Percentiles rank a stretch among this genome's conserved stretches.
Evolutionary conservation across 495 filamentous ascomycete genomes (phyloP).

Genomic region (Opeltia flavorubescens): DNA sequence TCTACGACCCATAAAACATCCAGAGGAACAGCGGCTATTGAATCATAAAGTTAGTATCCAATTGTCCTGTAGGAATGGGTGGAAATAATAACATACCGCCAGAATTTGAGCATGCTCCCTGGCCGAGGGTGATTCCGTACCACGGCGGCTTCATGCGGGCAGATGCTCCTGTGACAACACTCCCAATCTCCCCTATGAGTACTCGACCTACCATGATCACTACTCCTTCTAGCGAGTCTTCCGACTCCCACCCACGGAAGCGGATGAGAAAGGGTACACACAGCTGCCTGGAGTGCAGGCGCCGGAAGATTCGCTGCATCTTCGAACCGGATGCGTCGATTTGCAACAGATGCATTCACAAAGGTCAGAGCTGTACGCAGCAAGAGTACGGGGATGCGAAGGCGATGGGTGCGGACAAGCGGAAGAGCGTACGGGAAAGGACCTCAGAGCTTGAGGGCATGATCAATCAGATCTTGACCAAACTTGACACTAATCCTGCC

Average conservation of each 20-base stretch:
- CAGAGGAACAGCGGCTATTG: no score
- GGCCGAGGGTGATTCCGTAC: no score
- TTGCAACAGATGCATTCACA: not conserved
- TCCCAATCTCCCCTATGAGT: no score
- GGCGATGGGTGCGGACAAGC: not conserved
- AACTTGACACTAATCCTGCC: conserved; percentile 13
- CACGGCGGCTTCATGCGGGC: no score
- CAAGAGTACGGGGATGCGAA: conserved; percentile 1
- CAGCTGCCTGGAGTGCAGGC: conserved; percentile 29
- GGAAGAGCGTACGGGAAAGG: conserved; percentile 22
- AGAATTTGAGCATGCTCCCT: no score
- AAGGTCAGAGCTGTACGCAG: not conserved
- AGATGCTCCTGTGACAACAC: no score
- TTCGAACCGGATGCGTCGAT: conserved; percentile 9
- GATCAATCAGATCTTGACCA: conserved; percentile 18
- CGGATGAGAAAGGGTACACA: conserved; percentile 27
- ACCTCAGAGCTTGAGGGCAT: conserved; percentile 24
- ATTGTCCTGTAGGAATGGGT: no score
- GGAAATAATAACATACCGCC: no score
- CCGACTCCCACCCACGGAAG: conserved; percentile 9
- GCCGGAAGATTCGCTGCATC: conserved; percentile 24
- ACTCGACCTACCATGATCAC: not conserved
- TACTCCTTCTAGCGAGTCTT: not conserved
- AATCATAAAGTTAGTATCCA: no score
- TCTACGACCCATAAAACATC: no score